Evolutionary conservation across 139 green algal species (phyloP).

Genomic region (Auxenochlorella pyrenoidosa): DNA sequence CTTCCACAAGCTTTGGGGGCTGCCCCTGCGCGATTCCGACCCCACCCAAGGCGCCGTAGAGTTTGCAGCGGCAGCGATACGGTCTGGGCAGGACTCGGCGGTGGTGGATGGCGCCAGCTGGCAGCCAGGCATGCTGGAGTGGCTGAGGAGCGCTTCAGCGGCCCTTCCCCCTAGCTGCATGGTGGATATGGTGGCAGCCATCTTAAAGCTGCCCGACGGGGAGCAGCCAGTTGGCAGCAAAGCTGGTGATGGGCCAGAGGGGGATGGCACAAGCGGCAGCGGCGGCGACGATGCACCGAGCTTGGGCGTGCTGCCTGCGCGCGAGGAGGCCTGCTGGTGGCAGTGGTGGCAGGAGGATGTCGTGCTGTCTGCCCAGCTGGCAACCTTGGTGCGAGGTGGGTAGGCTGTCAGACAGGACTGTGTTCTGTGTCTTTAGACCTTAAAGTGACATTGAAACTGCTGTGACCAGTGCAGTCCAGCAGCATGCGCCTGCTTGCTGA

Average conservation of each 20-base stretch:
- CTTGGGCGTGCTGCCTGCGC: neutral
- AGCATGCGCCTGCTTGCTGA: neutral
- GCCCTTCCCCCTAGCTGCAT: neutral
- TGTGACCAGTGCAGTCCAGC: too few relatives aligned
- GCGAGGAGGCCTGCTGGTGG: neutral
- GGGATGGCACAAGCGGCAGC: neutral
- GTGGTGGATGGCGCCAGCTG: slow-evolving; percentile 14
- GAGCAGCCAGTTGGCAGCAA: neutral
- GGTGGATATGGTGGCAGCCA: neutral
- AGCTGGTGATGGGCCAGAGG: neutral
- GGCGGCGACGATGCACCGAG: neutral
- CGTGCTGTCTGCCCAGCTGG: neutral
- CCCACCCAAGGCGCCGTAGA: slow-evolving; percentile 20
- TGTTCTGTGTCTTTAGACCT: too few relatives aligned
- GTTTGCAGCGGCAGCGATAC: slow-evolving; percentile 17
- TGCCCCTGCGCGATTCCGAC: slow-evolving; percentile 7
- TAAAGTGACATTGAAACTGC: too few relatives aligned
- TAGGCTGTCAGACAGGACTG: too few relatives aligned
- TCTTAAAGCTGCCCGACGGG: slow-evolving; percentile 5
- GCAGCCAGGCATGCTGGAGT: slow-evolving; percentile 24
- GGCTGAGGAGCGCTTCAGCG: neutral
- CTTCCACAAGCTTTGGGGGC: slow-evolving; percentile 38
- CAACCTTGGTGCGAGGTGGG: neutral
- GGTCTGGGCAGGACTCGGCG: slow-evolving; percentile 1
- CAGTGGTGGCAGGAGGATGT: slow-evolving; percentile 36